These are phyloP conservation scores for Aspergillus terreus DNA, from an alignment of 2,329 filamentous ascomycete species.

Conservation along the genomic window DNA sequence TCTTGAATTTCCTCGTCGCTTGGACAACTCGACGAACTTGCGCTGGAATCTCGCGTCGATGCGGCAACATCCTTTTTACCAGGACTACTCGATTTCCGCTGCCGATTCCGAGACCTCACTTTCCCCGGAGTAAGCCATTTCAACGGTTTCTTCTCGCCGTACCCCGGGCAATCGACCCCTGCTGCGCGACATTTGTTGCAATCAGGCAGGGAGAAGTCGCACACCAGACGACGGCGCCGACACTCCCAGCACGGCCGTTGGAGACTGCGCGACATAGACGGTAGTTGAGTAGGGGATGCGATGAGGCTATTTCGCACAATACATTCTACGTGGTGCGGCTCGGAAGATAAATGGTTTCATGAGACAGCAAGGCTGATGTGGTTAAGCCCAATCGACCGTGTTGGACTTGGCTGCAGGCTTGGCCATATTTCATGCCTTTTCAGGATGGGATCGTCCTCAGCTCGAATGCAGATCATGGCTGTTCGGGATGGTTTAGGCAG, in stretches of 20 bases:
- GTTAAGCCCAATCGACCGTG: background rate
- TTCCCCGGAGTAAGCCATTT: conserved; percentile 4
- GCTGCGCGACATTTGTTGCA: conserved; percentile 6
- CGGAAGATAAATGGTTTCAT: background rate
- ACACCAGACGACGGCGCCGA: conserved; percentile 7
- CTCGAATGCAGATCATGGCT: no score
- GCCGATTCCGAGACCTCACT: background rate
- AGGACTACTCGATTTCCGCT: background rate
- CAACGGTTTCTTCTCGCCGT: conserved; percentile 8
- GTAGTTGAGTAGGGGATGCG: background rate
- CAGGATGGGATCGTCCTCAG: background rate
- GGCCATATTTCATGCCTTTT: background rate
- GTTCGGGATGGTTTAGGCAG: no score
- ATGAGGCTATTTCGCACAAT: background rate
- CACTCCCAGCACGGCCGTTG: conserved; percentile 9
- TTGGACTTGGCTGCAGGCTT: background rate
- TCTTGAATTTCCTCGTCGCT: background rate
- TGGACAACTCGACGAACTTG: background rate
- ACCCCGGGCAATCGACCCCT: conserved; percentile 7
- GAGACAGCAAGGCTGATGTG: background rate
- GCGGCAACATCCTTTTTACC: background rate
- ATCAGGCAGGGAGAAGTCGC: conserved; percentile 3
- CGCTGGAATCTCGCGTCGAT: background rate
- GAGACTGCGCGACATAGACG: background rate
- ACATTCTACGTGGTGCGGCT: background rate